phyloP scores from a whole-genome alignment of 495 filamentous ascomycete species.

The Halenospora varia region DNA sequence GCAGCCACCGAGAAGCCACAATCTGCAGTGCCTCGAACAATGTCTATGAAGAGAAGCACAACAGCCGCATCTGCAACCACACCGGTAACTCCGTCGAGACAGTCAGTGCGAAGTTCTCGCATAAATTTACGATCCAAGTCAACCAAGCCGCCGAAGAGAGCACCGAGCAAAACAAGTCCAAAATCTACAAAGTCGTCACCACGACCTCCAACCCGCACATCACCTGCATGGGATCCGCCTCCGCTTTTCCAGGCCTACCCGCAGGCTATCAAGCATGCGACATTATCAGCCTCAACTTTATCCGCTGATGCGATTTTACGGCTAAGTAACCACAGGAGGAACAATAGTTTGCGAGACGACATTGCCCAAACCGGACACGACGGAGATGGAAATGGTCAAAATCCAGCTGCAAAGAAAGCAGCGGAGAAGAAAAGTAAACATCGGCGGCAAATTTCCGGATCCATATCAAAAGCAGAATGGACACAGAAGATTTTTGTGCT shows the following conservation, averaged over 20 bases:
- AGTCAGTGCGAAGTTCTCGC: conserved; percentile 8
- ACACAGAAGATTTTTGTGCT: conserved; percentile 75
- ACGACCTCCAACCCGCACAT: conserved; percentile 20
- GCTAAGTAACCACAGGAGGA: conserved; percentile 46
- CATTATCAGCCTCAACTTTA: conserved; percentile 45
- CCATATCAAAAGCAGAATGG: conserved; percentile 66
- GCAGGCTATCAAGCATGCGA: conserved; percentile 61
- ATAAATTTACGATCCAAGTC: conserved; percentile 31
- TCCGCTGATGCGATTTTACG: conserved; percentile 61
- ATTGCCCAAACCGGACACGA: conserved; percentile 31
- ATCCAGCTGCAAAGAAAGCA: conserved; percentile 23
- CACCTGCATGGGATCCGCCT: conserved; percentile 65
- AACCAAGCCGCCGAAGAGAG: conserved; percentile 32
- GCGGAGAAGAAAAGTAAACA: conserved; percentile 29
- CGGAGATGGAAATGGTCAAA: conserved; percentile 31
- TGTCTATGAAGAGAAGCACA: conserved; percentile 33
- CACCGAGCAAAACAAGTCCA: conserved; percentile 12
- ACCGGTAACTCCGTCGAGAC: conserved; percentile 1
- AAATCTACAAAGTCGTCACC: conserved; percentile 15
- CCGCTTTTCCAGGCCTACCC: conserved; percentile 90
- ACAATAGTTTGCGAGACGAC: conserved; percentile 39
- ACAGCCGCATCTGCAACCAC: conserved; percentile 27
- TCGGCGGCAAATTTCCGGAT: conserved; percentile 53
- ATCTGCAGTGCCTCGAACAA: conserved; percentile 18
- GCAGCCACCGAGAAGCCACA: conserved; percentile 28